Percentiles rank a stretch among this genome's conserved stretches.
phyloP scores from a whole-genome alignment of 257 asterid genomes.

The Salvia hispanica region DNA sequence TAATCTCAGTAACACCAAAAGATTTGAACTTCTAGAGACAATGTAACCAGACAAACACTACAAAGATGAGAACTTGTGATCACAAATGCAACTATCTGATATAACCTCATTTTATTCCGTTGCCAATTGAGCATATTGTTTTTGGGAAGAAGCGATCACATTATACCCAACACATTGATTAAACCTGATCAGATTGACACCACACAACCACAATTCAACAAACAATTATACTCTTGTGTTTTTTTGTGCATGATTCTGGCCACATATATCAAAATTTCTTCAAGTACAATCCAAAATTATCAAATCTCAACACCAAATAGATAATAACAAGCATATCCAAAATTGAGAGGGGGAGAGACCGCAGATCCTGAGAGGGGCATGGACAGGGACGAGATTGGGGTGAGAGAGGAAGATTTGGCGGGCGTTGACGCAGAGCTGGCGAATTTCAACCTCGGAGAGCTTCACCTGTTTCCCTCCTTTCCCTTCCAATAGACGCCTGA shows the following conservation, averaged over 20 bases:
- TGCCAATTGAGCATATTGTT: background rate
- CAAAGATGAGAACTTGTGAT: background rate
- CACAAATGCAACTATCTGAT: background rate
- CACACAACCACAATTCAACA: constrained; percentile 1
- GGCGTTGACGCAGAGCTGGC: constrained; percentile 86
- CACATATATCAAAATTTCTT: constrained; percentile 10
- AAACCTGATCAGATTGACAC: constrained; percentile 1
- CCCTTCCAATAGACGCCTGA: constrained; percentile 71
- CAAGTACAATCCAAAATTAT: background rate
- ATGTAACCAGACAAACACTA: background rate
- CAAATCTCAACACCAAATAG: constrained; percentile 13
- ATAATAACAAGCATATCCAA: background rate
- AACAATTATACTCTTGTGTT: constrained; percentile 25
- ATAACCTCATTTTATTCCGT: background rate
- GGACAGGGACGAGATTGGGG: constrained; percentile 68
- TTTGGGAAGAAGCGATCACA: background rate
- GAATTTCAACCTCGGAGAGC: constrained; percentile 86
- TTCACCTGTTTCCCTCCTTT: constrained; percentile 85
- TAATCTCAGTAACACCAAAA: background rate
- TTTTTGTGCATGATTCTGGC: background rate
- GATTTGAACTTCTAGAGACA: background rate
- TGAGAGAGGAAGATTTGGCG: constrained; percentile 78
- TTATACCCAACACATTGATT: background rate
- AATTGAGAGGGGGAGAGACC: constrained; percentile 33
- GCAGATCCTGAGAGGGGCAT: constrained; percentile 81